phyloP scores from a whole-genome alignment of 257 asterid genomes.

The Solanum acaule region DNA sequence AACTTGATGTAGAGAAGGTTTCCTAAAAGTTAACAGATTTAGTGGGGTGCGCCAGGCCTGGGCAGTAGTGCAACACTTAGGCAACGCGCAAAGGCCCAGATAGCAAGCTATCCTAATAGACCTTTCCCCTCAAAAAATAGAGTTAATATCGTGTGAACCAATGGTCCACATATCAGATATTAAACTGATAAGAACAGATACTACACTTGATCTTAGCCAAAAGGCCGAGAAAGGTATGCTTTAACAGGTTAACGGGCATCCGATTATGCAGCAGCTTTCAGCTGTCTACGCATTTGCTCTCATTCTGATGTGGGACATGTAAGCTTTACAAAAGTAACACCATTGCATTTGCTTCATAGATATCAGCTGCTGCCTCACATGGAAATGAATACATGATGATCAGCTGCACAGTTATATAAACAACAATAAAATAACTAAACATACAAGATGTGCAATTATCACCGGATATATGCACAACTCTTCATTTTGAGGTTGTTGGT shows the following conservation, averaged over 20 bases:
- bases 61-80: no score
- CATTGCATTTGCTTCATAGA: not conserved
- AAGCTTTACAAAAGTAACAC: not conserved
- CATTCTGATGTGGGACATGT: not conserved
- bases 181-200: slow-evolving; percentile 24
- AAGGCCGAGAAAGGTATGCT: slow-evolving; percentile 36
- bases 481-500: not conserved
- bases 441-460: not conserved
- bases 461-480: not conserved
- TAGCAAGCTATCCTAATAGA: not conserved
- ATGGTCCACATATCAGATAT: not conserved
- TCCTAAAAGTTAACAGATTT: not conserved
- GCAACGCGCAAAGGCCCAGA: not conserved
- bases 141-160: not conserved
- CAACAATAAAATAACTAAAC: no score
- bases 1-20: not conserved
- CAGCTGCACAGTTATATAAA: not conserved
- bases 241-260: not conserved
- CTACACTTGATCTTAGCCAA: slow-evolving; percentile 39
- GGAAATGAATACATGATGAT: not conserved
- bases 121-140: not conserved
- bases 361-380: not conserved
- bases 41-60: not conserved
- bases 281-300: not conserved
- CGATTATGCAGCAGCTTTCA: not conserved